Evolutionary conservation across 192 early-diverging fungal genomes (phyloP).

Genomic region (Coemansia furcata): DNA sequence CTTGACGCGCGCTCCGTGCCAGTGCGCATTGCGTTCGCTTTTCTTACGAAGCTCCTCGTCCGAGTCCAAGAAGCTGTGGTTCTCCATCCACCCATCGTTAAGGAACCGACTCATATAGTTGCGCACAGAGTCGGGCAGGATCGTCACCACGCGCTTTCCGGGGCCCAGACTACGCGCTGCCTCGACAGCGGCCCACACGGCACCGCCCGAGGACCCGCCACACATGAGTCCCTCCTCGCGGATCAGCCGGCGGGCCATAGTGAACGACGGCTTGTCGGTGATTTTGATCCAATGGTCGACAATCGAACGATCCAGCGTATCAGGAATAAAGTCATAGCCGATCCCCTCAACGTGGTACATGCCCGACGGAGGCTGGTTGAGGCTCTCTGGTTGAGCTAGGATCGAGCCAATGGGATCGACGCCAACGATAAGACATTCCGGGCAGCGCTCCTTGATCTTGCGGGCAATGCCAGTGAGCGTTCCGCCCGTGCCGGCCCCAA

Average conservation of each 20-base stretch:
- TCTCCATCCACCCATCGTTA: constrained; percentile 96
- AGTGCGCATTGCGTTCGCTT: constrained; percentile 69
- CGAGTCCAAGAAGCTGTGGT: constrained; percentile 84
- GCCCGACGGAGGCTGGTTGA: constrained; percentile 66
- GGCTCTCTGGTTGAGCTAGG: constrained; percentile 79
- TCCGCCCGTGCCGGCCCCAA: constrained; percentile 94
- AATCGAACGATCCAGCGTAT: constrained; percentile 77
- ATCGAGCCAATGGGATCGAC: constrained; percentile 95
- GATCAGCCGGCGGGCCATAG: constrained; percentile 93
- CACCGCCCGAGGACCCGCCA: constrained; percentile 94
- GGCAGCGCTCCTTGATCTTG: constrained; percentile 94
- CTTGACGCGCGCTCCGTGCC: constrained; percentile 75
- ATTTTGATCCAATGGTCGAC: constrained; percentile 97
- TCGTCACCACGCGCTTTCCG: constrained; percentile 88
- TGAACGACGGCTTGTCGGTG: constrained; percentile 93
- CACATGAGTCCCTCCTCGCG: constrained; percentile 95
- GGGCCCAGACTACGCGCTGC: constrained; percentile 81
- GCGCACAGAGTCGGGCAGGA: constrained; percentile 96
- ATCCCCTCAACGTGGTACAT: constrained; percentile 97
- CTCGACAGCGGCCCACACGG: constrained; percentile 83
- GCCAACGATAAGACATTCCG: constrained; percentile 80
- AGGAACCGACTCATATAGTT: constrained; percentile 99
- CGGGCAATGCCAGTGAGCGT: constrained; percentile 93
- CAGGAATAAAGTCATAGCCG: constrained; percentile 98
- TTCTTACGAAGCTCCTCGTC: constrained; percentile 55